phyloP scores from a whole-genome alignment of 106 monocot species.

The Platanthera guangdongensis region DNA sequence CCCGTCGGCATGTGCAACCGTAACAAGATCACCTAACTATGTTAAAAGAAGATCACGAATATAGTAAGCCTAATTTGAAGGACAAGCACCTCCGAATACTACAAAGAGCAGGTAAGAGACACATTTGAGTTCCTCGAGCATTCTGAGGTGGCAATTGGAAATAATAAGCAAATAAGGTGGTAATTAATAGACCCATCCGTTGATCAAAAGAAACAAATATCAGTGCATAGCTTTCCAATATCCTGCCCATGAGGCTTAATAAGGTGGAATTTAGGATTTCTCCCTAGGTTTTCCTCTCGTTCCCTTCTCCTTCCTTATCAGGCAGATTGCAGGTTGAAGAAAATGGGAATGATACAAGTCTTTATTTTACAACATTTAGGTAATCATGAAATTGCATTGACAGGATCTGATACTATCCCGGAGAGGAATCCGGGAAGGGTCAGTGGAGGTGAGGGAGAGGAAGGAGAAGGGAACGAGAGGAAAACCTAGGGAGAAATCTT shows the following conservation, averaged over 20 bases:
- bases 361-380: background rate
- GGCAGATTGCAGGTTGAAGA: background rate
- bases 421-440: too few species aligned
- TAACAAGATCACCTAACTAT: background rate
- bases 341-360: background rate
- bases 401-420: background rate
- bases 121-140: background rate
- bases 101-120: background rate
- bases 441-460: too few species aligned
- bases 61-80: background rate
- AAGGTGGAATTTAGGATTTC: too few species aligned
- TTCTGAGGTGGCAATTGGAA: background rate
- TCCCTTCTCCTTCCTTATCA: too few species aligned
- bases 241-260: background rate
- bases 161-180: background rate
- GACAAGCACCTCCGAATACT: background rate
- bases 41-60: background rate
- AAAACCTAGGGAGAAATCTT: too few species aligned
- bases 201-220: background rate
- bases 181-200: background rate
- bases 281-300: too few species aligned
- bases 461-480: too few species aligned
- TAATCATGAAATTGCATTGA: background rate
- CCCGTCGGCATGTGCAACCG: too few species aligned
- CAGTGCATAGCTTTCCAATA: background rate